Evolutionary conservation across 805 yeast genomes (phyloP), one percentile per base, ranked within the genome.

Genomic region (Priceomyces medius): DNA sequence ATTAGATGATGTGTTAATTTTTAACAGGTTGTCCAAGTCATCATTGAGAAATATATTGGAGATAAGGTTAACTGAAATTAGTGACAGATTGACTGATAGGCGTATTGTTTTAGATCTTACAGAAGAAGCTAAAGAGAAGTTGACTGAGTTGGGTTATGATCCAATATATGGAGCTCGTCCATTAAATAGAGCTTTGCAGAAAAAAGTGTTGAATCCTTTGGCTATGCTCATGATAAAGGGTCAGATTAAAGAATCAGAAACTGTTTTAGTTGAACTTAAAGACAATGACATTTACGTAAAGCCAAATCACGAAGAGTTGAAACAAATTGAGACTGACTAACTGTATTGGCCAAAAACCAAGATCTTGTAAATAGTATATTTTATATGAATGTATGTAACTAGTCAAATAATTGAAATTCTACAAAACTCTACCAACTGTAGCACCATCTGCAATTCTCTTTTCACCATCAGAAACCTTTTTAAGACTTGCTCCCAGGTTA

Each of bases 111-210:
- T 79, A 42, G 63, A 71, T 0, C 66, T 87, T 17, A 58, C 77
- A 2, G 79, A 76, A 7, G 80, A 66, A 2, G 95, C 91, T 3
- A 88, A 85, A 59, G 77, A 74, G 10, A 83, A 93, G 84, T 70
- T 93, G 28, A 81, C 91, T 3, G 81, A 83, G 20, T 73, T 85
- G 49, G 99, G 99, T 3, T 93, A 91, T 60, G 97, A 91, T 57
- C 86, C 88, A 23, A 63, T 83, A 32, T 93, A 91, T 57, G 99
- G 99, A 52, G 99, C 99, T 0, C 79, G 99, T 58, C 99, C 99
- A 8, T 74, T 93, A 61, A 91, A 93, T 71, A 79, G 99, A 54
- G 75, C 89, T 39, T 81, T 91, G 45, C 96, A 89, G 61, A 87
- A 84, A 68, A 67, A 76, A 47, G 59, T 93, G n/a, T 71, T 93